A percentile compares a stretch with the other conserved stretches of the same genome.
Conservation (phyloP, 352 stramenopile genomes). For the Phytophthora pistaciae region DNA sequence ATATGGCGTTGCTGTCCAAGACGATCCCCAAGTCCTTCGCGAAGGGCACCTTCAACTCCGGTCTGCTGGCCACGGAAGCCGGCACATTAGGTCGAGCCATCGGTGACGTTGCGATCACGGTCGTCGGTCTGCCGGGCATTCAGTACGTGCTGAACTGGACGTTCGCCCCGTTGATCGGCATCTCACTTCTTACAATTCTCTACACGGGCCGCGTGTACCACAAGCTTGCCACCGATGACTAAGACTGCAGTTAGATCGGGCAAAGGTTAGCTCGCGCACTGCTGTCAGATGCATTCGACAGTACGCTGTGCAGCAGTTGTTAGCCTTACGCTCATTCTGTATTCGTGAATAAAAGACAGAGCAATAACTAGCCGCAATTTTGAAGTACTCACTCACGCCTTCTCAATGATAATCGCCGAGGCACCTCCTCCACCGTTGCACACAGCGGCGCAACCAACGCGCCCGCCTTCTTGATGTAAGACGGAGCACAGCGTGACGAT, state of each 20-base stretch:
- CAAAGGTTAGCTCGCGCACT: constrained; percentile 6
- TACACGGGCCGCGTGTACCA: constrained; percentile 80
- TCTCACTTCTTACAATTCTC: constrained; percentile 65
- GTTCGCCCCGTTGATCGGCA: constrained; percentile 71
- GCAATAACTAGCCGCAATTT: constrained; percentile 4
- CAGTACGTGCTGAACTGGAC: constrained; percentile 89
- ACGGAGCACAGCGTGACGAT: constrained; percentile 93
- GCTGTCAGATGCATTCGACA: constrained; percentile 13
- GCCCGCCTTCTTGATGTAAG: constrained; percentile 91
- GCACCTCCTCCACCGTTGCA: constrained; percentile 98
- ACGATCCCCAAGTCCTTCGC: constrained; percentile 94
- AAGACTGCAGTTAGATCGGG: constrained; percentile 13
- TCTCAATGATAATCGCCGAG: constrained; percentile 95
- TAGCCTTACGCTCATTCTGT: constrained; percentile 14
- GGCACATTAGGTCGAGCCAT: constrained; percentile 91
- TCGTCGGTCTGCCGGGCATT: constrained; percentile 82
- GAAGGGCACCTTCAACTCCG: constrained; percentile 95
- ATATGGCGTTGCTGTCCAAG: constrained; percentile 94
- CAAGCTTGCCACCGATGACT: constrained; percentile 72
- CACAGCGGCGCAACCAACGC: constrained; percentile 93
- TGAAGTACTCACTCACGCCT: constrained; percentile 12
- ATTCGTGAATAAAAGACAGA: constrained; percentile 25
- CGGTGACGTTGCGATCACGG: constrained; percentile 87
- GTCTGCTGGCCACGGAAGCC: constrained; percentile 93
- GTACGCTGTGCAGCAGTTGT: constrained; percentile 6